phyloP scores from a whole-genome alignment of 768 basidiomycete species.

The Lactarius pseudohatsudake region DNA sequence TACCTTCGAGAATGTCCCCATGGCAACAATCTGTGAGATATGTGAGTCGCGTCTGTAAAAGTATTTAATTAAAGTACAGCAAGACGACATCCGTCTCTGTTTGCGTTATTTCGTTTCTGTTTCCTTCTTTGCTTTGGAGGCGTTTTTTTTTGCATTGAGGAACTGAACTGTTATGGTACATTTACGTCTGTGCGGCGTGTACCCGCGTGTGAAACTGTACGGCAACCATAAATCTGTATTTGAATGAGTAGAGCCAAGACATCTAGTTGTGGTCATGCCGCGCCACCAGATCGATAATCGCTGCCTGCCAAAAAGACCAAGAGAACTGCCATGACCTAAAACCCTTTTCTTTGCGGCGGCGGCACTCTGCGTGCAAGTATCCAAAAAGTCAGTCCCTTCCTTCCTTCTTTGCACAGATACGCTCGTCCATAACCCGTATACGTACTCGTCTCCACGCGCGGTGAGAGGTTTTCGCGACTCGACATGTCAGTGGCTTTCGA shows the following conservation, averaged over 20 bases:
- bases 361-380: background rate
- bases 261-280: too few species aligned
- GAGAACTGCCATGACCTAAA: too few species aligned
- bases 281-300: too few species aligned
- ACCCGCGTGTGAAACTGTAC: background rate
- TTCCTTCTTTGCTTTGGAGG: background rate
- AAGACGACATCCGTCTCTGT: background rate
- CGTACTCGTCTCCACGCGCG: background rate
- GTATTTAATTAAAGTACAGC: background rate
- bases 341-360: background rate
- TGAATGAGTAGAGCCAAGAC: background rate
- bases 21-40: conserved; percentile 32
- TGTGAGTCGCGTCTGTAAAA: conserved; percentile 34
- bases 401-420: background rate
- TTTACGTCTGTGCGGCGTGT: background rate
- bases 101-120: background rate
- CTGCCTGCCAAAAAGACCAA: too few species aligned
- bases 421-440: background rate
- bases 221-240: background rate
- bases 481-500: background rate
- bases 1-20: conserved; percentile 25
- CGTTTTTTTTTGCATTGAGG: background rate
- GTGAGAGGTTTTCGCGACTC: background rate
- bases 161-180: background rate
- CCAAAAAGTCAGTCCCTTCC: background rate